Percentiles rank a stretch among this genome's conserved stretches.
Evolutionary conservation across 805 yeast genomes (phyloP).

Genomic region (Ogataea ganodermae): DNA sequence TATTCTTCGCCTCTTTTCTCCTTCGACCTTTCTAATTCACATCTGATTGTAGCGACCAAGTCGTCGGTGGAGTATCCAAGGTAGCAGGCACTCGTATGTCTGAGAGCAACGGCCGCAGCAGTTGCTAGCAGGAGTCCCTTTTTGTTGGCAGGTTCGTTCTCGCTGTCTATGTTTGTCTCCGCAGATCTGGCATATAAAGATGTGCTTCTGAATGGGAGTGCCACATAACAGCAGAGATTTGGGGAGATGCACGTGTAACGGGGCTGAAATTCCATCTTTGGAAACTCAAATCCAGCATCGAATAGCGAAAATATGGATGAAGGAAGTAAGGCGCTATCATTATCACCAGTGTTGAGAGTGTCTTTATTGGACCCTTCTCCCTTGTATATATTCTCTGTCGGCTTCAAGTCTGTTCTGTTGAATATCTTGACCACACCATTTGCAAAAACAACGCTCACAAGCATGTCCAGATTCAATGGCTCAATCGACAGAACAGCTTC

Average conservation of each 20-base stretch:
- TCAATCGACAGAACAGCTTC: conserved; percentile 33
- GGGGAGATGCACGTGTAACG: conserved; percentile 50
- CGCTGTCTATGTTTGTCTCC: conserved; percentile 20
- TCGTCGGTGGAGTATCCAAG: conserved; percentile 71
- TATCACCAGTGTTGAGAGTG: not conserved
- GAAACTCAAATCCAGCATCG: conserved; percentile 58
- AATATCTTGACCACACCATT: conserved; percentile 50
- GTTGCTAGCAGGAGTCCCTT: conserved; percentile 42
- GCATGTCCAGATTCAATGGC: conserved; percentile 41
- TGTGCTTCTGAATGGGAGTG: conserved; percentile 30
- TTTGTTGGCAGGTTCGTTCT: conserved; percentile 21
- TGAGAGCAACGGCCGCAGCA: conserved; percentile 61
- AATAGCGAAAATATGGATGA: conserved; percentile 42
- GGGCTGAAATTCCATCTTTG: conserved; percentile 37
- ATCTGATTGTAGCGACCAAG: conserved; percentile 55
- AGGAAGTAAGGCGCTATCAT: conserved; percentile 31
- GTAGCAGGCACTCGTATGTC: conserved; percentile 73
- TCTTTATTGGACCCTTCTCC: conserved; percentile 1
- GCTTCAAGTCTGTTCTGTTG: conserved; percentile 38
- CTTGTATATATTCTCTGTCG: conserved; percentile 22
- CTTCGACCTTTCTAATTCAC: conserved; percentile 40
- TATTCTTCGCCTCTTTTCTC: conserved; percentile 26
- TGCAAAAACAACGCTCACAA: conserved; percentile 41
- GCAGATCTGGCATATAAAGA: conserved; percentile 27
- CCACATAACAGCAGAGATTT: conserved; percentile 44